Evolutionary conservation across 371 early-diverging fungal species (phyloP), one percentile per base, ranked within the genome.

Genomic region (Mucor mucedo): DNA sequence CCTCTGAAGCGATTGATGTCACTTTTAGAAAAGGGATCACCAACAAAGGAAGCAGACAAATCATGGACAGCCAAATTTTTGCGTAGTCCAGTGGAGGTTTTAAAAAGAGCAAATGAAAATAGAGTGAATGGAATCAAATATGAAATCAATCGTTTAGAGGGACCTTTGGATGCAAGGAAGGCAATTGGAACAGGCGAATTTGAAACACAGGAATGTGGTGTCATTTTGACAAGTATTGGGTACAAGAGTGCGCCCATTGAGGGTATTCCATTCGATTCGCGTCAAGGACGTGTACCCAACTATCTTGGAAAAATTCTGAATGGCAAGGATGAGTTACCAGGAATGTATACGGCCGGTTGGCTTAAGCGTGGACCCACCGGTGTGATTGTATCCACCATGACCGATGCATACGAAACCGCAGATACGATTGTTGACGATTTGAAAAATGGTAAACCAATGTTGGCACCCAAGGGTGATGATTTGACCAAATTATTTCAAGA

Each of bases 381-480:
- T 5, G 96, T 96, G 21, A 93, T 98, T 66, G 97, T 95, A 0
- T 84, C 95, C 0, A 98, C 98, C 13, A 95, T 97, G 95, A 84
- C 87, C 33, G 95, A 97, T 70, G 95, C 96, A 0, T 90, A 89
- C 63, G 93, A 96, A 64, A 98, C 97, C 0, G 95, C 94, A 2
- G 90, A 90, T 30, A 77, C 85, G 0, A 77, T 95, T 41, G 54
- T 86, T n/a, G 68, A 77, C 40, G 95, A 93, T 66, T 55, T 91
- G 5, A 64, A 65, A 48, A 60, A 71, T 11, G 71, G 68, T 8
- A 69, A 58, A 16, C 66, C 62, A 0, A 72, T 77, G 68, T 60
- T 80, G 14, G 78, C 76, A 27, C 45, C 49, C 42, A 79, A 72
- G 8, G 68, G 68, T 27, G 69, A 72, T 11, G 80, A 65, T 0